A percentile compares a stretch with the other conserved stretches of the same genome.
Conservation (phyloP, 371 early-diverging fungal species). For the Lichtheimia ornata region DNA sequence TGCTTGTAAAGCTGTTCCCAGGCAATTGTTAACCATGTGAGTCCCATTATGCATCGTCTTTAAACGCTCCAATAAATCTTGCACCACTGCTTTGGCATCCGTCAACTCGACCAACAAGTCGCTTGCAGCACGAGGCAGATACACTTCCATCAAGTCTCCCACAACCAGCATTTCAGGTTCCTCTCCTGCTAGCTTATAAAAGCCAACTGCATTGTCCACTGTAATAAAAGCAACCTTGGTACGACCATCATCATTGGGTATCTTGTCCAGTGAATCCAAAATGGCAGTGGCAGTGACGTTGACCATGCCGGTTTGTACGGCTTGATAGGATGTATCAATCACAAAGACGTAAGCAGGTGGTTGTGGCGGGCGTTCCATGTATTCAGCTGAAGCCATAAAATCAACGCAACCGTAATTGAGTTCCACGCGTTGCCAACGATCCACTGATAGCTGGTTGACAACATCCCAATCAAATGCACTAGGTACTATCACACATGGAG, state of each 20-base stretch:
- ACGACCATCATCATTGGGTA: conserved; percentile 80
- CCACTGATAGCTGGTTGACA: conserved; percentile 59
- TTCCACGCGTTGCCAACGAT: conserved; percentile 75
- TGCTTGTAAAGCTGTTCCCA: conserved; percentile 80
- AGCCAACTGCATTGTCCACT: conserved; percentile 75
- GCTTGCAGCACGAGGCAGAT: conserved; percentile 67
- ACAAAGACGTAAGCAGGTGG: conserved; percentile 85
- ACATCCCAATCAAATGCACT: conserved; percentile 78
- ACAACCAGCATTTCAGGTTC: conserved; percentile 86
- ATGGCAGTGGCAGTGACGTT: conserved; percentile 62
- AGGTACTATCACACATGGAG: conserved; percentile 61
- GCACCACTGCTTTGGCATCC: conserved; percentile 62
- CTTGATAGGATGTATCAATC: conserved; percentile 75
- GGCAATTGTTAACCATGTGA: conserved; percentile 54
- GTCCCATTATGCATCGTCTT: conserved; percentile 64
- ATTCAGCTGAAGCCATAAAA: conserved; percentile 72
- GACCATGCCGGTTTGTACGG: conserved; percentile 69
- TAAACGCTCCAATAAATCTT: conserved; percentile 62
- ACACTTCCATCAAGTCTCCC: conserved; percentile 73
- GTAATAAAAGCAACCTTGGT: conserved; percentile 80
- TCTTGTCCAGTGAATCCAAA: conserved; percentile 61
- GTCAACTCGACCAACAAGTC: conserved; percentile 79
- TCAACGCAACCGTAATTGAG: conserved; percentile 75
- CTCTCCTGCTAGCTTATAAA: conserved; percentile 68
- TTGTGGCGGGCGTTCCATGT: conserved; percentile 76